Percentiles rank a stretch among this genome's conserved stretches.
phyloP scores from a whole-genome alignment of 805 yeast species.

The Kurtzmaniella fragi region DNA sequence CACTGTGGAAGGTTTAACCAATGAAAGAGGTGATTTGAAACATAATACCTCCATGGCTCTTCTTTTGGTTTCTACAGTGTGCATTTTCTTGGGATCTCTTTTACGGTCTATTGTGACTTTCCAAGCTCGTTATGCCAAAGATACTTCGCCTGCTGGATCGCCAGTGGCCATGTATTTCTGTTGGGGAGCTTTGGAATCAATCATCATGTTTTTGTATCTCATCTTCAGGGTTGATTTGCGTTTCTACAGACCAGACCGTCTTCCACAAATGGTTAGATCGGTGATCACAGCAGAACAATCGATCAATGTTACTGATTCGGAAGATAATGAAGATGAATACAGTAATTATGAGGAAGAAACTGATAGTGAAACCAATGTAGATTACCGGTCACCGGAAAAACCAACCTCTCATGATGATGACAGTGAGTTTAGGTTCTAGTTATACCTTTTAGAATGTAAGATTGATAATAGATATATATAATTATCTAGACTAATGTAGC shows the following conservation, averaged over 20 bases:
- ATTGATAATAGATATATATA: no score
- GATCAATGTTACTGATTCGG: constrained; percentile 21
- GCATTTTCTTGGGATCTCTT: constrained; percentile 47
- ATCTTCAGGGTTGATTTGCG: constrained; percentile 63
- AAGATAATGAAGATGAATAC: constrained; percentile 13
- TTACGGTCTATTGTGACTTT: constrained; percentile 34
- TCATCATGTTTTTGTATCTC: constrained; percentile 50
- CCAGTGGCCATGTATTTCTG: constrained; percentile 60
- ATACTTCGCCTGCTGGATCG: constrained; percentile 13
- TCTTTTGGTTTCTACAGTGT: constrained; percentile 43
- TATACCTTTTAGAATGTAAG: no score
- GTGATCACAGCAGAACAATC: constrained; percentile 33
- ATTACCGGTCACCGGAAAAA: constrained; percentile 3
- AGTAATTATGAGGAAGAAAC: neutral
- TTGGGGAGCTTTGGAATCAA: constrained; percentile 60
- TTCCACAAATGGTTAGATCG: constrained; percentile 27
- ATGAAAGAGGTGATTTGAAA: constrained; percentile 37
- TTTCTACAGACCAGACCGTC: constrained; percentile 67
- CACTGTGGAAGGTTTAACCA: constrained; percentile 26
- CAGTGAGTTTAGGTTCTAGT: constrained; percentile 3
- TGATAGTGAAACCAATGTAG: constrained; percentile 6
- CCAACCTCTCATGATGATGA: constrained; percentile 1
- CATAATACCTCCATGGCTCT: constrained; percentile 52
- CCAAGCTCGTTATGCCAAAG: constrained; percentile 7
- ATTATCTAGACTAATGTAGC: no score